Conservation (phyloP, 2,329 filamentous ascomycete genomes). For the Alternaria atra region DNA sequence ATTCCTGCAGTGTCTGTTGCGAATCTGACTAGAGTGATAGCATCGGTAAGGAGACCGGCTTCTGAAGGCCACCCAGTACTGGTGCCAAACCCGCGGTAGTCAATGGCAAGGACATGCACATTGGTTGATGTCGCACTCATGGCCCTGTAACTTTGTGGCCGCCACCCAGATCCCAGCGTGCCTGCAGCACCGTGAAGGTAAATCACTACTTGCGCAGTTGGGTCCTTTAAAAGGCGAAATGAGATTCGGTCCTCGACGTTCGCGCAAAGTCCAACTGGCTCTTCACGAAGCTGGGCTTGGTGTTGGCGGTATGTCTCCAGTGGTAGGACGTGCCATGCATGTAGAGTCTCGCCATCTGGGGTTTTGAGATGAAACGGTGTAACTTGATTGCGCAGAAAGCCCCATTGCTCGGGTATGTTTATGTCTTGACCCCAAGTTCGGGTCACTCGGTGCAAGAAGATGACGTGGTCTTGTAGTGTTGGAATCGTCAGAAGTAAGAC, state of each 20-base stretch:
- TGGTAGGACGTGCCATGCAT: slow-evolving; percentile 63
- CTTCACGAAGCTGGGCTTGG: slow-evolving; percentile 51
- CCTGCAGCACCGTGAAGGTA: slow-evolving; percentile 68
- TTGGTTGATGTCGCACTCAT: slow-evolving; percentile 61
- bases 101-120: slow-evolving; percentile 67
- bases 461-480: slow-evolving; percentile 63
- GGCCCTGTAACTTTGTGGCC: slow-evolving; percentile 65
- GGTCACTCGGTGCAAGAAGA: slow-evolving; percentile 64
- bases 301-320: slow-evolving; percentile 57
- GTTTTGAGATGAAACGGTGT: slow-evolving; percentile 59
- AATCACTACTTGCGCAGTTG: slow-evolving; percentile 69
- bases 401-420: slow-evolving; percentile 58
- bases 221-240: slow-evolving; percentile 70
- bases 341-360: slow-evolving; percentile 53
- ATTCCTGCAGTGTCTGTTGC: slow-evolving; percentile 62
- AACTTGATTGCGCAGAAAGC: slow-evolving; percentile 61
- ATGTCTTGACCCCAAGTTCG: slow-evolving; percentile 65
- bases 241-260: slow-evolving; percentile 67
- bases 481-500: slow-evolving; percentile 58
- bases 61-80: slow-evolving; percentile 66
- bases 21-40: slow-evolving; percentile 63
- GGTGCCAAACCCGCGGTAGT: slow-evolving; percentile 69
- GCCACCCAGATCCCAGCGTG: slow-evolving; percentile 64
- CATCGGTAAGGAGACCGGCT: slow-evolving; percentile 63
- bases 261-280: slow-evolving; percentile 58